Percentiles rank a stretch among this genome's conserved stretches.
These are phyloP conservation scores for Anastatica hierochuntica DNA, from an alignment of 345 rosid species.

Conservation along the genomic window DNA sequence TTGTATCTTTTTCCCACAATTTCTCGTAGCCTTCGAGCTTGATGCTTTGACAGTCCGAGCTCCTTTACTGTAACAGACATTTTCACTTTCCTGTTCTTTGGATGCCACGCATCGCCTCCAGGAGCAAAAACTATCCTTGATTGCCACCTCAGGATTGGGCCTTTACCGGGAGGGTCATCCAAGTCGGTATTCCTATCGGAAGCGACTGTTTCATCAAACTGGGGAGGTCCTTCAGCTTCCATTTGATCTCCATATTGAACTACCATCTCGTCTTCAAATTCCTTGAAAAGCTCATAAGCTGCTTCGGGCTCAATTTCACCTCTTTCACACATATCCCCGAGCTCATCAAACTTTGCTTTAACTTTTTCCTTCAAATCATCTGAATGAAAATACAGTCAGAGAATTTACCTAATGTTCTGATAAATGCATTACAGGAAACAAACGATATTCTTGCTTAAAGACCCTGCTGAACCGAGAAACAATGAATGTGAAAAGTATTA, in stretches of 20 bases:
- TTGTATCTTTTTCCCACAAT: conserved; percentile 84
- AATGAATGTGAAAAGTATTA: background rate
- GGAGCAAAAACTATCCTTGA: conserved; percentile 83
- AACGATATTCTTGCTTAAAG: background rate
- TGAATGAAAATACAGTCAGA: conserved; percentile 25
- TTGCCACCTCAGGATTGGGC: conserved; percentile 86
- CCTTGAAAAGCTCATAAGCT: conserved; percentile 71
- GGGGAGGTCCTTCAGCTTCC: conserved; percentile 55
- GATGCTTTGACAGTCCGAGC: conserved; percentile 83
- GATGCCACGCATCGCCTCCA: conserved; percentile 99
- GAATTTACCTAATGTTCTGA: background rate
- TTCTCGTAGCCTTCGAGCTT: conserved; percentile 60
- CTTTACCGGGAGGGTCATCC: conserved; percentile 86
- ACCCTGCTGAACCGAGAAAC: background rate
- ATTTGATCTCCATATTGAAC: conserved; percentile 46
- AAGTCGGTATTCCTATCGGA: conserved; percentile 38
- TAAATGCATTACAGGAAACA: background rate
- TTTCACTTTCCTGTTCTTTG: conserved; percentile 90
- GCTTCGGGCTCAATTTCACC: conserved; percentile 68
- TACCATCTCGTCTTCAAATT: conserved; percentile 87
- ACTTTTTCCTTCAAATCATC: conserved; percentile 82
- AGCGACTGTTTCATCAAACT: conserved; percentile 44
- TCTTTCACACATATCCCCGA: conserved; percentile 80
- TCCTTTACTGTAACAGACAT: conserved; percentile 89
- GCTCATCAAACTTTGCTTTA: conserved; percentile 64